Evolutionary conservation across 164 flowering plant genomes (phyloP).

Genomic region (Saururus chinensis): DNA sequence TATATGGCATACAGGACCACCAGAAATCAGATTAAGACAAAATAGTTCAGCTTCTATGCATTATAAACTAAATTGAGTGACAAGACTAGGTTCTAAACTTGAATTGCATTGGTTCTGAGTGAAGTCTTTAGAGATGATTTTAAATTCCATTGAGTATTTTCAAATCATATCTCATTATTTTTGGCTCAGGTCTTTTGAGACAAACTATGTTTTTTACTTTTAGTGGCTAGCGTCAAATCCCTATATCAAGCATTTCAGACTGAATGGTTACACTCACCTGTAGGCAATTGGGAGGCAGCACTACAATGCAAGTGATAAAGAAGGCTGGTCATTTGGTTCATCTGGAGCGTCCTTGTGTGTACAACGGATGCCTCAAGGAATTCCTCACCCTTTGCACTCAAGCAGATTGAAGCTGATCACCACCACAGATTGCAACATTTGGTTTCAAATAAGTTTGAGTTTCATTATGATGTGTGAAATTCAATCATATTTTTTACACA

Average conservation of each 20-base stretch:
- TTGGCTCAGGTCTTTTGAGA: too few relatives aligned
- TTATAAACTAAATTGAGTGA: too few relatives aligned
- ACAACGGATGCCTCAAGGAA: conserved; percentile 59
- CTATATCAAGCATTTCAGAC: not conserved
- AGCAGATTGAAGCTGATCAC: not conserved
- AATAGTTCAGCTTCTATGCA: too few relatives aligned
- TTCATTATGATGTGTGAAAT: not conserved
- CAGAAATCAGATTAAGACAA: too few relatives aligned
- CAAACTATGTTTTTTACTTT: too few relatives aligned
- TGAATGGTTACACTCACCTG: not conserved
- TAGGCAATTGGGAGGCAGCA: conserved; percentile 78
- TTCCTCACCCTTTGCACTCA: conserved; percentile 33
- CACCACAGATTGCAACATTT: not conserved
- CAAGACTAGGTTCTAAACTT: not conserved
- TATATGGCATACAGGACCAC: too few relatives aligned
- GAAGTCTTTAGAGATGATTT: not conserved
- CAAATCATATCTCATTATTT: too few relatives aligned
- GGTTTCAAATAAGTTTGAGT: too few relatives aligned
- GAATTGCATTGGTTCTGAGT: not conserved
- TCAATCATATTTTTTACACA: not conserved
- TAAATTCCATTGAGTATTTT: too few relatives aligned
- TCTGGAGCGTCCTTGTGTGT: conserved; percentile 82
- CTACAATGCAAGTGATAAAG: conserved; percentile 49
- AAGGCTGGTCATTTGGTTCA: conserved; percentile 94
- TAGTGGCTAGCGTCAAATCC: too few relatives aligned